Conservation (phyloP, 176 grass and related monocot species). For the Poa pratensis region DNA sequence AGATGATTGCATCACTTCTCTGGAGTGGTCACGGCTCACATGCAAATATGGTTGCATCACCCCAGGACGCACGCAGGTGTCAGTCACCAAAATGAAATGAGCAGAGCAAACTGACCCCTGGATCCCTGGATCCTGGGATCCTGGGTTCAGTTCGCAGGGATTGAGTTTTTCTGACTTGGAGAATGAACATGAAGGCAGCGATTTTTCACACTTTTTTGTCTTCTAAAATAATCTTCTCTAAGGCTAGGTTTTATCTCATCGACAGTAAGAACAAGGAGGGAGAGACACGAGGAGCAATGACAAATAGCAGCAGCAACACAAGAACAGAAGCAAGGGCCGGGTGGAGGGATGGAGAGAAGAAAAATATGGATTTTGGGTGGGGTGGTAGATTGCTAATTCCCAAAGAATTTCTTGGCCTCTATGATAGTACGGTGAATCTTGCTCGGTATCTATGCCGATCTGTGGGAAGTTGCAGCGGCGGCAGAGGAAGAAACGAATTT, state of each 20-base stretch:
- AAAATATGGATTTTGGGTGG: constrained; percentile 16
- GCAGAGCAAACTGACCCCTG: constrained; percentile 28
- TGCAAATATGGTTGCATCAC: constrained; percentile 34
- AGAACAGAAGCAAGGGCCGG: constrained; percentile 30
- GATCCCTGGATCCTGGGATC: constrained; percentile 28
- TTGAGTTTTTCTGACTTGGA: neutral
- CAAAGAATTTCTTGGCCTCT: constrained; percentile 54
- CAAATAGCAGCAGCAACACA: constrained; percentile 41
- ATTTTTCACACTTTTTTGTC: constrained; percentile 42
- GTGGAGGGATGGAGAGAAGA: neutral
- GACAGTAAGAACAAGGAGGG: constrained; percentile 40
- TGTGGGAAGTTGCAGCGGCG: constrained; percentile 46
- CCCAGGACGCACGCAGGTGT: neutral
- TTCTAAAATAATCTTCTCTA: constrained; percentile 57
- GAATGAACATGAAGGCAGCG: neutral
- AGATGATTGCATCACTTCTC: constrained; percentile 45
- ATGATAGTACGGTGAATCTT: constrained; percentile 42
- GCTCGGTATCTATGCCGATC: constrained; percentile 55
- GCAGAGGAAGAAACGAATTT: constrained; percentile 49
- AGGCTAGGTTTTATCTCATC: constrained; percentile 50
- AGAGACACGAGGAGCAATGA: constrained; percentile 44
- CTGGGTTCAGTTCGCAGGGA: constrained; percentile 8
- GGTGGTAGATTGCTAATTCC: constrained; percentile 43
- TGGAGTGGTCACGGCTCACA: constrained; percentile 12
- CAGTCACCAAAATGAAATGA: constrained; percentile 14